These are phyloP conservation scores for Reticulascus tulasneorum DNA, from an alignment of 2,329 filamentous ascomycete genomes.

Conservation along the genomic window DNA sequence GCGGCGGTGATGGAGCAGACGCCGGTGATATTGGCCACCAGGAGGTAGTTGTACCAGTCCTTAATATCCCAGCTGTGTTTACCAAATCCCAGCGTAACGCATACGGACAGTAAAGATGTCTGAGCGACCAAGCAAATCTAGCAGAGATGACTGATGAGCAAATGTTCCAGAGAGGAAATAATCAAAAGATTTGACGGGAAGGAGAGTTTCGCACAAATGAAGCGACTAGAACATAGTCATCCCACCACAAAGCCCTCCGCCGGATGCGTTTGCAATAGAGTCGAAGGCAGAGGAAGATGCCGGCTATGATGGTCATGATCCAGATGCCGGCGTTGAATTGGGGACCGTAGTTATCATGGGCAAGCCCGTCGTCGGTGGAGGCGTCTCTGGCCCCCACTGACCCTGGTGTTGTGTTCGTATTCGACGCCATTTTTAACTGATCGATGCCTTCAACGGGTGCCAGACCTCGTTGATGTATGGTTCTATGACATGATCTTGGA, in stretches of 20 bases:
- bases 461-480: no score
- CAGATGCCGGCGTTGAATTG: no score
- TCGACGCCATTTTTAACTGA: no score
- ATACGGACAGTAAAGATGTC: not conserved
- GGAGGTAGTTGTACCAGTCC: constrained; percentile 48
- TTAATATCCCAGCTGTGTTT: constrained; percentile 12
- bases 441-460: no score
- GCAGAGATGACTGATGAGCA: constrained; percentile 1
- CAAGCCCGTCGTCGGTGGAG: no score
- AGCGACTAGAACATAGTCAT: constrained; percentile 32
- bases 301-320: no score
- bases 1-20: constrained; percentile 32
- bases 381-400: no score
- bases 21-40: constrained; percentile 41
- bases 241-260: constrained; percentile 33
- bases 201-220: constrained; percentile 31
- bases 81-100: no score
- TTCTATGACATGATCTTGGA: no score
- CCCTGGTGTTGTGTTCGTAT: no score
- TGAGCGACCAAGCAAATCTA: not conserved
- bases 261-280: constrained; percentile 31
- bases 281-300: constrained; percentile 24
- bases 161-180: not conserved
- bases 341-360: no score
- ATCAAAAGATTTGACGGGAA: not conserved